Evolutionary conservation across 2,329 filamentous ascomycete genomes (phyloP), one percentile per base, ranked within the genome.

Genomic region (Fusarium paranaense): DNA sequence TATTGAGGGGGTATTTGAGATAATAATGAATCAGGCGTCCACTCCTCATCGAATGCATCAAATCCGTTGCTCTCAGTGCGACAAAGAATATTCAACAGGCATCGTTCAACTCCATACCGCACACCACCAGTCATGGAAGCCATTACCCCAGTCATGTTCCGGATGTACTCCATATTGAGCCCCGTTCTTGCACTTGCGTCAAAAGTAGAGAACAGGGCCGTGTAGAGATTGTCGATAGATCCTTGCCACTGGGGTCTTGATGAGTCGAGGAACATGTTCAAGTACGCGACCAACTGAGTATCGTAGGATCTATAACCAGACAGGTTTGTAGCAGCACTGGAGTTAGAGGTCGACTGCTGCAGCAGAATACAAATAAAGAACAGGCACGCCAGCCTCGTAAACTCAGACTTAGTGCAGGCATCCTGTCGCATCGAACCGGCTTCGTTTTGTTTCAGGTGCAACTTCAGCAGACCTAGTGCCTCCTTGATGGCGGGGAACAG

Each of bases 1-100:
- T 3, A 65, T 50, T 65, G 54, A n/a, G 35, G 52, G 81, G 62
- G 54, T 66, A 66, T 66, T n/a, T 27, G 45, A 25, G 66, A 65
- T 38, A 68, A 18, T 22, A 68, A 45, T 37, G 37, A 60, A 52
- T 68, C 62, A 5, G 62, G 66, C 10, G 66, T 64, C 66, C 62
- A 65, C 50, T 68, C 66, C 6, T 65, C 42, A 16, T 60, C 56
- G 10, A 64, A 68, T n/a, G 40, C 45, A 10, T 68, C 32, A 14
- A 59, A 57, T 4, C 27, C 25, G 13, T 63, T 60, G 2, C 25
- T 32, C 20, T 54, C 42, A 6, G 62, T 61, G 68, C 38, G 33
- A n/a, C 62, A 67, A 18, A 67, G 10, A 3, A 13, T 67, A 5
- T 67, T 64, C 0, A 66, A 1, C 0, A 67, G 40, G n/a, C 62